Conservation (phyloP, 768 basidiomycete genomes). For the Termitomyces sp. region DNA sequence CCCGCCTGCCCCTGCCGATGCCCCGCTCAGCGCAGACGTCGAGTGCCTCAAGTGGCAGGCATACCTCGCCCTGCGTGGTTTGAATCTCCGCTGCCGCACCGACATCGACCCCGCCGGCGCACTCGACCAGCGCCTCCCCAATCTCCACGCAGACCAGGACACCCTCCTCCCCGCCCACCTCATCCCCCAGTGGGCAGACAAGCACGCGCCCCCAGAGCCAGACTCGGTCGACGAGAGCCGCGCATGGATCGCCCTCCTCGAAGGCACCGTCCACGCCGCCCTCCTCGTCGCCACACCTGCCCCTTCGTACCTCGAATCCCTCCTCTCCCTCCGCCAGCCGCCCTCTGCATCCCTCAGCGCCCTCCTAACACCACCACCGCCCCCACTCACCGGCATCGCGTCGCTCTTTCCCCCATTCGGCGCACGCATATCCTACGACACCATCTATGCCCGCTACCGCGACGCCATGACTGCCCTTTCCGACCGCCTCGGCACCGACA, state of each 20-base stretch:
- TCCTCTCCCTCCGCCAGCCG: conserved; percentile 37
- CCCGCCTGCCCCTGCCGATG: conserved; percentile 28
- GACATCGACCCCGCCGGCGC: conserved; percentile 72
- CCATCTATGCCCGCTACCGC: conserved; percentile 57
- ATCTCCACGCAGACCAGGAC: conserved; percentile 55
- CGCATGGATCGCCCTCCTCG: conserved; percentile 80
- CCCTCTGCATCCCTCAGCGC: conserved; percentile 41
- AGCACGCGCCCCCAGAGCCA: conserved; percentile 28
- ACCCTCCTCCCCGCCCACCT: conserved; percentile 61
- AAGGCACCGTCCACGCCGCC: conserved; percentile 75
- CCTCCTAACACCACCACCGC: conserved; percentile 61
- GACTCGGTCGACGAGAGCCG: conserved; percentile 71
- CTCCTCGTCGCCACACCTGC: conserved; percentile 58
- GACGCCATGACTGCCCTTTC: conserved; percentile 75
- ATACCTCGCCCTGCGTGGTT: conserved; percentile 67
- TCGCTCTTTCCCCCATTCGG: conserved; percentile 64
- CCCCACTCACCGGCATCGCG: conserved; percentile 68
- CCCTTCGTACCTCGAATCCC: conserved; percentile 31
- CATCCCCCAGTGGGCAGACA: conserved; percentile 72
- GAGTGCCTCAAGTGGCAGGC: conserved; percentile 93
- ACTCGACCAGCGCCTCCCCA: conserved; percentile 66
- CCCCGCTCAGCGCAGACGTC: conserved; percentile 69
- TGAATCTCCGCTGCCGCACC: conserved; percentile 58
- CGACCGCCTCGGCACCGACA: conserved; percentile 71
- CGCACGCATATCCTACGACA: conserved; percentile 47